Conservation (phyloP, 78 protist genomes). For the Dictyostelium firmibasis region DNA sequence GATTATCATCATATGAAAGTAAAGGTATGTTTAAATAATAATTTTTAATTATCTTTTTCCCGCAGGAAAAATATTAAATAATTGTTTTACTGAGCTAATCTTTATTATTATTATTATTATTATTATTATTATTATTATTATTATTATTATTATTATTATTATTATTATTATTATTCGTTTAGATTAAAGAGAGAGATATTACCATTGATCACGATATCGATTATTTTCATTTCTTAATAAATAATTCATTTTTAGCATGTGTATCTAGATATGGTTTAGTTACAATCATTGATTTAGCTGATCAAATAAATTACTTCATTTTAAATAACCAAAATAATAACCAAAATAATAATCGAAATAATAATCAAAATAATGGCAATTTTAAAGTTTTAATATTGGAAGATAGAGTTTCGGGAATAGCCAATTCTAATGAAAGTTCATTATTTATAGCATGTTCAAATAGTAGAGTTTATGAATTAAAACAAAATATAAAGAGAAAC, state of each 20-base stretch:
- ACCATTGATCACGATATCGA: slow-evolving; percentile 22
- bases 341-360: not conserved
- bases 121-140: too few species aligned
- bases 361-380: not conserved
- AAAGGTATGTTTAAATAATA: not conserved
- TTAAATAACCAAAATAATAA: not conserved
- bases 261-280: slow-evolving; percentile 19
- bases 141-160: too few species aligned
- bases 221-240: slow-evolving; percentile 23
- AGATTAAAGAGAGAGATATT: not conserved
- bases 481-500: slow-evolving; percentile 16
- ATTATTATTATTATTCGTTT: too few species aligned
- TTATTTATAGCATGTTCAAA: slow-evolving; percentile 3
- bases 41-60: too few species aligned
- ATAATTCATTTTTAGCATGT: slow-evolving; percentile 23
- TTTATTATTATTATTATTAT: too few species aligned
- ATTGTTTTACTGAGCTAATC: too few species aligned
- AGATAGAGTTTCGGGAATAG: not conserved
- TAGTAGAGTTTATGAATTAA: slow-evolving; percentile 22
- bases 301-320: not conserved
- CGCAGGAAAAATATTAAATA: too few species aligned
- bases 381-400: not conserved
- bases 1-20: not conserved
- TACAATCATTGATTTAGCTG: slow-evolving; percentile 18
- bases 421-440: slow-evolving; percentile 2